Base-by-base conservation (phyloP, 805 yeast genomes). In the Teunomyces pallodes region DNA sequence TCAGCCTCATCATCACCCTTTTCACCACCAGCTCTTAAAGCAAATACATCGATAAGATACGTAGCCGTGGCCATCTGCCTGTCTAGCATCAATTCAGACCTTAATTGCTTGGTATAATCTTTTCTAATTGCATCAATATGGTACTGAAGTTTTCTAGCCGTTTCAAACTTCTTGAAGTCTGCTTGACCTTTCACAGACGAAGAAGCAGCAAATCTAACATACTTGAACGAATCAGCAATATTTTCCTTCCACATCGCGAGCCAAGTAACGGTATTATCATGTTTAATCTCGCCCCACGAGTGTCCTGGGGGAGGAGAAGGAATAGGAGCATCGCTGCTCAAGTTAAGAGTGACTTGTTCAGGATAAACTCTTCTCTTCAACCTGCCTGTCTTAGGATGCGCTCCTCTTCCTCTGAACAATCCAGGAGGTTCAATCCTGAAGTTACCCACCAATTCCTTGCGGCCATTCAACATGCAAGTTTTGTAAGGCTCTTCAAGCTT, bases 1-100 rank as follows among this genome's bases (percentile, higher is more conserved):
- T 92, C 98, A 2, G 98, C 98, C 64, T 91, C 97, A 56, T 92
- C 98, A 3, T 92, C 98, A 9, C 92, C 86, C 65, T 92, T 92
- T 67, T 92, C 97, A 58, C 97, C 97, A 64, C 97, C 97, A 1
- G 97, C 97, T 85, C 98, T 87, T 54, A 92, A 77, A 0, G 98
- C 98, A 60, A 92, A 84, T 3, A 86, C 83, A 71, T 92, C 98
- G 61, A 92, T 91, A 42, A 92, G 76, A 66, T 92, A 92, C 42
- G 92, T 89, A 3, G 97, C 97, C 1, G 94, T 89, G 5, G 97
- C 97, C 59, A 90, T 80, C 69, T 92, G 98, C 53, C 98, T 79
- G 46, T 87, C 89, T 45, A 82, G 77, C 96, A 89, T 92, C 32
- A 86, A 64, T 53, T 80, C 81, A 54, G 87, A 85, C 57, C 85